phyloP scores from a whole-genome alignment of 257 asterid genomes.

The Solanum ossicruentum region DNA sequence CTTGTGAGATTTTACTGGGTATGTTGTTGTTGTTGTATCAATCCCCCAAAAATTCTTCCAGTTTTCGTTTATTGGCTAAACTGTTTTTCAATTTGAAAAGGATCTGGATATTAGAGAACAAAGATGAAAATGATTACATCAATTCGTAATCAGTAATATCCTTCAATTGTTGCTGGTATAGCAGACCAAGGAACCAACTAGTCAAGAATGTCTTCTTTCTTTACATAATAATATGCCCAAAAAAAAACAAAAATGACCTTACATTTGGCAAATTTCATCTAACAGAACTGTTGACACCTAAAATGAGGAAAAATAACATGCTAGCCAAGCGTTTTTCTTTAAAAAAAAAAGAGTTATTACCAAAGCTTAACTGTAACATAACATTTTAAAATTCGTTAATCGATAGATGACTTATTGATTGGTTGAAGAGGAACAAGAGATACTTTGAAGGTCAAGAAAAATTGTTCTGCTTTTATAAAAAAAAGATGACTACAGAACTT shows the following conservation, averaged over 20 bases:
- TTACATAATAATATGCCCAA: neutral
- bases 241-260: neutral
- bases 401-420: neutral
- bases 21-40: too few relatives aligned
- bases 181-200: neutral
- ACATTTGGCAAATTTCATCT: neutral
- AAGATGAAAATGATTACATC: neutral
- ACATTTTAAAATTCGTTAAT: neutral
- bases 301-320: neutral
- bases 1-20: too few relatives aligned
- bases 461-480: neutral
- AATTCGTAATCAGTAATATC: neutral
- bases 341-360: neutral
- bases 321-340: neutral
- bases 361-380: neutral
- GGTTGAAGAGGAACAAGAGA: neutral
- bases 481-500: neutral
- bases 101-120: neutral
- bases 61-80: neutral
- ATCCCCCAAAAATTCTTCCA: neutral
- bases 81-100: neutral
- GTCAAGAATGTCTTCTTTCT: neutral
- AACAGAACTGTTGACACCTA: neutral
- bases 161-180: neutral
- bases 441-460: neutral